These are phyloP conservation scores for Neoscytalidium dimidiatum DNA, from an alignment of 2,329 filamentous ascomycete species.

Conservation along the genomic window DNA sequence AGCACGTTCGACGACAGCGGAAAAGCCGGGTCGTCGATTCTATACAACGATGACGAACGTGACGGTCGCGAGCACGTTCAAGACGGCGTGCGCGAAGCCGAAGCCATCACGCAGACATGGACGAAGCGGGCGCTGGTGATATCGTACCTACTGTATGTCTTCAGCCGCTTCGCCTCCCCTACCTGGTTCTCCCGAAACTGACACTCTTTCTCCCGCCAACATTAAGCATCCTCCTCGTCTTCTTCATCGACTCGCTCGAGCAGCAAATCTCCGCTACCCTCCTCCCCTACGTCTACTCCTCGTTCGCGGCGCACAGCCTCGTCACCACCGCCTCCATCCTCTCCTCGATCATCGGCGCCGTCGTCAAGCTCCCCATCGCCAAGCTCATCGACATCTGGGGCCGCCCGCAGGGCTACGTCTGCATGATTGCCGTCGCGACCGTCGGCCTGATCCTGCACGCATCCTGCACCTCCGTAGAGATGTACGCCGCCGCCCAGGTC, in stretches of 20 bases:
- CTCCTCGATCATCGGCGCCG: slow-evolving; percentile 56
- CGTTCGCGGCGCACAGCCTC: slow-evolving; percentile 56
- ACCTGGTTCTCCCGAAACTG: too few species aligned
- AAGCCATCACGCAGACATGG: slow-evolving; percentile 5
- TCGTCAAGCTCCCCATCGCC: slow-evolving; percentile 66
- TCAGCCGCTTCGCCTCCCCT: too few species aligned
- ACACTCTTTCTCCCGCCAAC: neutral
- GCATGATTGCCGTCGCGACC: slow-evolving; percentile 55
- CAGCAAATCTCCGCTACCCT: slow-evolving; percentile 29
- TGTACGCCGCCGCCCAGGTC: slow-evolving; percentile 63
- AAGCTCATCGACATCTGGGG: slow-evolving; percentile 70
- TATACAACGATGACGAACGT: neutral
- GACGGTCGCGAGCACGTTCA: neutral
- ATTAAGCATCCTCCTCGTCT: slow-evolving; percentile 44
- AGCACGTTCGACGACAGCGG: neutral
- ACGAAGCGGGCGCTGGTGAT: neutral
- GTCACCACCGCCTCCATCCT: slow-evolving; percentile 57
- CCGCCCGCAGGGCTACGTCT: slow-evolving; percentile 62
- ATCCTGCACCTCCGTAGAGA: slow-evolving; percentile 59
- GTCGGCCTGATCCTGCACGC: slow-evolving; percentile 60
- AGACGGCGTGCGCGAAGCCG: neutral
- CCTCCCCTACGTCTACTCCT: slow-evolving; percentile 50
- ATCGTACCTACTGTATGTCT: neutral
- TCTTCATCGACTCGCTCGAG: slow-evolving; percentile 46
- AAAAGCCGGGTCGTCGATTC: slow-evolving; percentile 6